Percentiles rank a stretch among this genome's conserved stretches.
Evolutionary conservation across 352 stramenopile species (phyloP).

Genomic region (Plasmopara halstedii): DNA sequence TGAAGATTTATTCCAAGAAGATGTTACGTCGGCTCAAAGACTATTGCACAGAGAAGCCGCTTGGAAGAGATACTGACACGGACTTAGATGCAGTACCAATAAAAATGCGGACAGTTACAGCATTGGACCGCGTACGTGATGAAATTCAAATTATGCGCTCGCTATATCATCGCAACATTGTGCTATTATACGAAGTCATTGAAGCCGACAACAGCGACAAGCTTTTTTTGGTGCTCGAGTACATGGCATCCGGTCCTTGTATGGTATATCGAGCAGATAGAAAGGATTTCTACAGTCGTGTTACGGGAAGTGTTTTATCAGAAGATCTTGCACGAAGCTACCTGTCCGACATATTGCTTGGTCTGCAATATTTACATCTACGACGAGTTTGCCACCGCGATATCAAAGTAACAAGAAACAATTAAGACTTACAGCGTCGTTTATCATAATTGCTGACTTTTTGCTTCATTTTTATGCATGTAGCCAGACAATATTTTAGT

Average conservation of each 20-base stretch:
- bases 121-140: conserved; percentile 68
- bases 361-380: conserved; percentile 72
- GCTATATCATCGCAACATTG: conserved; percentile 87
- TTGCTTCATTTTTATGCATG: conserved; percentile 2
- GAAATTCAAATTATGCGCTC: conserved; percentile 85
- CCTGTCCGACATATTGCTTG: conserved; percentile 64
- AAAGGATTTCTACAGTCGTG: conserved; percentile 62
- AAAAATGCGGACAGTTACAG: conserved; percentile 68
- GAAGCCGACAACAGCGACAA: conserved; percentile 71
- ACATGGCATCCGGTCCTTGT: conserved; percentile 74
- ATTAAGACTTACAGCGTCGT: background rate
- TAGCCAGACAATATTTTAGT: conserved; percentile 86
- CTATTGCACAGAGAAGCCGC: conserved; percentile 28
- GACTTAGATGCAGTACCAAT: conserved; percentile 4
- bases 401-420: conserved; percentile 59
- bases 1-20: conserved; percentile 84
- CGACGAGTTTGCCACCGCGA: conserved; percentile 81
- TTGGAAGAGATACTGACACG: background rate
- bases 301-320: conserved; percentile 41
- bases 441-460: background rate
- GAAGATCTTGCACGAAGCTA: conserved; percentile 63
- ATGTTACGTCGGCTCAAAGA: conserved; percentile 71
- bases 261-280: conserved; percentile 70
- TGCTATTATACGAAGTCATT: conserved; percentile 88
- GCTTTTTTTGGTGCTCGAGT: conserved; percentile 82